Evolutionary conservation across 2,329 filamentous ascomycete species (phyloP), one percentile per base, ranked within the genome.

Genomic region (Paecilomyces sp.): DNA sequence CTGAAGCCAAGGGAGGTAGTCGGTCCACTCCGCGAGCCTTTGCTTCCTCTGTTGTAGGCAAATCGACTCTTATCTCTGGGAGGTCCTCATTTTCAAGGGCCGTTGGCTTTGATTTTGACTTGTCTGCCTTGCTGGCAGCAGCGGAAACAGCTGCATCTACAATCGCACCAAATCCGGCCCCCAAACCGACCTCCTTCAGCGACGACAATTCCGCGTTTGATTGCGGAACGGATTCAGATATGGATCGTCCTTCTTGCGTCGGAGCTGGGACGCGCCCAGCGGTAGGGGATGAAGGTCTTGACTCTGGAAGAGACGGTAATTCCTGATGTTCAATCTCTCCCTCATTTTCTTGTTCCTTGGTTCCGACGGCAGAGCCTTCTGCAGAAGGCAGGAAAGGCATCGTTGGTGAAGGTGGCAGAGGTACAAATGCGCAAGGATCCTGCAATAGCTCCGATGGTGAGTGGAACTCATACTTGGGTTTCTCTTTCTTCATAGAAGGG

Each of bases 371-470:
- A 4, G 73, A 72, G 2, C 71, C 69, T 58, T 72, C 69, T n/a
- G 63, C 65, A 22, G 71, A 72, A 56, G 71, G 70, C 11, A 74
- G 64, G 11, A 57, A 36, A 1, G 64, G 66, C 41, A 69, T 55
- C 2, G 60, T 60, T 9, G 68, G 64, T 2, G 68, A 67, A 12
- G 63, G 47, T 41, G 68, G 64, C 18, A 74, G 41, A 47, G 70
- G 65, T 7, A 62, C 64, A 57, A 64, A 65, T 52, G 59, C 56
- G 34, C 59, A 63, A 1, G 74, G 74, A 58, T 78, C 76, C 55
- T 74, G 75, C 13, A 80, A 63, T 11, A 80, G 69, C 59, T 80
- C 77, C 1, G 77, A 78, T 1, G 77, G 76, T 18, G 77, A 79
- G 61, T 79, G 77, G 58, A 79, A 79, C 56, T 79, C 75, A 59